Conservation (phyloP, 1,139 yeast species). For the Pichia cactophila region DNA sequence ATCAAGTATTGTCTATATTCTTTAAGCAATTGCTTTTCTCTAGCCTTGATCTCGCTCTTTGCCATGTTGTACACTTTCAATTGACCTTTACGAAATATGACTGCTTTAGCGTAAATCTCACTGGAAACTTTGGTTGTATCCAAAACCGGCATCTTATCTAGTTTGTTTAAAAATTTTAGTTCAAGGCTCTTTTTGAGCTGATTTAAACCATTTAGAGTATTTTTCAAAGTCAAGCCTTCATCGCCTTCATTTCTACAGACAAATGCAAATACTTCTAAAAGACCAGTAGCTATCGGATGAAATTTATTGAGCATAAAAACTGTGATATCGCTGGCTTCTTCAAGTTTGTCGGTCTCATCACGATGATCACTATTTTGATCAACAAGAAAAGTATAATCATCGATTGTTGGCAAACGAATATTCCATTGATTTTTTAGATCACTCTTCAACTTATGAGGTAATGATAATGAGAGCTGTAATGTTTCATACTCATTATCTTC, state of each 20-base stretch:
- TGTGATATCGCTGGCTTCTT: constrained; percentile 30
- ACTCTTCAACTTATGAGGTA: constrained; percentile 19
- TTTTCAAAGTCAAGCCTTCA: constrained; percentile 35
- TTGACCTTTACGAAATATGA: constrained; percentile 39
- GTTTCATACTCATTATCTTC: constrained; percentile 56
- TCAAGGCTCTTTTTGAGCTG: constrained; percentile 47
- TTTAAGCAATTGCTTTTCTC: constrained; percentile 48
- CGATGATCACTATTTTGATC: constrained; percentile 33
- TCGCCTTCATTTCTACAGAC: constrained; percentile 41
- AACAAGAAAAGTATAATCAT: constrained; percentile 36
- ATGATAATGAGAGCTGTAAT: constrained; percentile 38
- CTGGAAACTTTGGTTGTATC: constrained; percentile 2
- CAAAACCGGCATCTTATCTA: constrained; percentile 15
- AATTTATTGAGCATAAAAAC: constrained; percentile 39
- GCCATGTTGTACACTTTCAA: constrained; percentile 37
- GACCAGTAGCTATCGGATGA: constrained; percentile 39
- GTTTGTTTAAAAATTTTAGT: constrained; percentile 37
- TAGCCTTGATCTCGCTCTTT: constrained; percentile 38
- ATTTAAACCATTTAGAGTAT: constrained; percentile 50
- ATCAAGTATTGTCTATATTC: constrained; percentile 32
- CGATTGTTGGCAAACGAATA: constrained; percentile 38
- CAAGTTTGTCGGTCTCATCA: constrained; percentile 3
- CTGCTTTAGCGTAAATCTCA: constrained; percentile 27
- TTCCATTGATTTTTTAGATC: constrained; percentile 25
- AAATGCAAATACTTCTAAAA: constrained; percentile 43